Evolutionary conservation across 1,284 basidiomycete genomes (phyloP).

Genomic region (Microbotryum lychnidis-dioicae): DNA sequence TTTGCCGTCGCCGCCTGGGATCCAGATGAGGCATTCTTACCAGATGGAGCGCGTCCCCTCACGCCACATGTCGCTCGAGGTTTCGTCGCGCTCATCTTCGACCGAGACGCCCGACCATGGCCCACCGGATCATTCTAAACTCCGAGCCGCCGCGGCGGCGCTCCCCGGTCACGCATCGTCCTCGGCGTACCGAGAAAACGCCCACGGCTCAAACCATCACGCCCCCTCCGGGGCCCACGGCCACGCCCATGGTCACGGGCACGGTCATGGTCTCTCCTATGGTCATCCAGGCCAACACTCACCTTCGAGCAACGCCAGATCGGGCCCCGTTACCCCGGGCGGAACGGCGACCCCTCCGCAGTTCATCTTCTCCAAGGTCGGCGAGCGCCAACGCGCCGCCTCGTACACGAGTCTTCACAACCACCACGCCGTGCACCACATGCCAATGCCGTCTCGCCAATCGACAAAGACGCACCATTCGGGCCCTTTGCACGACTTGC

Average conservation of each 20-base stretch:
- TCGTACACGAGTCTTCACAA: constrained; percentile 17
- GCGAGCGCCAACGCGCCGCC: constrained; percentile 24
- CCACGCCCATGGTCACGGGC: too few species aligned
- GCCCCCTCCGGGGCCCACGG: background rate
- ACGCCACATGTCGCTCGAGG: constrained; percentile 27
- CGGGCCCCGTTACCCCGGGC: constrained; percentile 27
- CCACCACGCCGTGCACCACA: constrained; percentile 2
- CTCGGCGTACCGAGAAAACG: constrained; percentile 4
- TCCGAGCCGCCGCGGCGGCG: constrained; percentile 16
- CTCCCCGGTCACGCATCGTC: constrained; percentile 16
- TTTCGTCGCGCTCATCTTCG: constrained; percentile 1
- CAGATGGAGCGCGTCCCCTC: constrained; percentile 27
- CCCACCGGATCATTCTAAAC: constrained; percentile 19
- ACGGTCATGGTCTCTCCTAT: too few species aligned
- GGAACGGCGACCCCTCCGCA: constrained; percentile 35
- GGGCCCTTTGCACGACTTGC: constrained; percentile 75
- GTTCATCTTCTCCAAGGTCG: constrained; percentile 34
- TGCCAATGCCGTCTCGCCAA: constrained; percentile 29
- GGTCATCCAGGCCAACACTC: background rate
- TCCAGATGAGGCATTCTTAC: constrained; percentile 1
- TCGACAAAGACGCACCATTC: constrained; percentile 43
- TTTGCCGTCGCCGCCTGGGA: too few species aligned
- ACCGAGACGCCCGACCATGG: constrained; percentile 15
- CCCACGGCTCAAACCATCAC: constrained; percentile 7
- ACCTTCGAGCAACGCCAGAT: background rate